Evolutionary conservation across 345 rosid species (phyloP), one percentile per base, ranked within the genome.

Genomic region (Geranium rotundifolium): DNA sequence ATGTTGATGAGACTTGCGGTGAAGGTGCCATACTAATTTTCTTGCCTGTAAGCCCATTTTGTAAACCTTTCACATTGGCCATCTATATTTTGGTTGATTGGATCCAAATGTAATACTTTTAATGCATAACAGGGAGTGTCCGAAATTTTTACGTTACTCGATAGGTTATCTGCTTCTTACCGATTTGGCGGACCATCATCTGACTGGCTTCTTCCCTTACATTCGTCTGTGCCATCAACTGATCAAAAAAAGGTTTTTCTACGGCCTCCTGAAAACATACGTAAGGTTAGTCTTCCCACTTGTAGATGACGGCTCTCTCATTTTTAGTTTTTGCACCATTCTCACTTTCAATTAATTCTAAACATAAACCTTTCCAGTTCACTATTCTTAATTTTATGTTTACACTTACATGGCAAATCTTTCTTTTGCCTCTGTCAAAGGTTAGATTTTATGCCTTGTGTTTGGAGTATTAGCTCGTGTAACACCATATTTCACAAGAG

Each of bases 121-220:
- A 34, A 5, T 34, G 6, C 41, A 29, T 67, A 31, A 70, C 84
- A 91, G 96, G 95, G 98, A 23, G 84, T 79, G 69, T 75, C 81
- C 67, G 96, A 91, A 81, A 91, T 89, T 68, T 64, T 88, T 61
- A 71, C 64, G 74, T 72, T 91, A 70, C 79, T 79, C 23, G 96
- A 89, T 79, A 86, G 82, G 67, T 75, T 91, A 75, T 80, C 78
- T 72, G 91, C 85, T 71, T 82, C 95, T 65, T 85, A 85, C 75
- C 92, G 80, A 55, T 91, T 89, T 80, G 82, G 95, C 71, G 98
- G 96, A 61, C 69, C 76, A 67, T 81, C 90, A 59, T 80, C 82
- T 41, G 86, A 91, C 65, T 91, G 96, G 98, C 76, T 88, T 70
- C 84, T 88, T 69, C 95, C 96, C 62, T 72, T 88, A 69, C 98